phyloP scores from a whole-genome alignment of 306 rosid genomes.

The Luffa aegyptiaca region DNA sequence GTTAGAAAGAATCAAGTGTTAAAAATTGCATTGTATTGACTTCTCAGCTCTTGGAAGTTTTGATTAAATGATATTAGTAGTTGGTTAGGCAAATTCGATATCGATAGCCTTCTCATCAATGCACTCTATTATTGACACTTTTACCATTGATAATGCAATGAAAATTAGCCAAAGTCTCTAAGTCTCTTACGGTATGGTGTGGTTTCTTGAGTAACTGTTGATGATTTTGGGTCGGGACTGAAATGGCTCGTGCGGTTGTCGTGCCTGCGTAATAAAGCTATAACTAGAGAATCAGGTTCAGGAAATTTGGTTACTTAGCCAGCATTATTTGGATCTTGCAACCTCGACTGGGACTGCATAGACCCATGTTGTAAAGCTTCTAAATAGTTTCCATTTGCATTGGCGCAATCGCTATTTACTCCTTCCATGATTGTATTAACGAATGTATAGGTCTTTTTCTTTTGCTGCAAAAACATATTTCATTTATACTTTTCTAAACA shows the following conservation, averaged over 20 bases:
- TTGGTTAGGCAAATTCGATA: not conserved
- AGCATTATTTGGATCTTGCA: no score
- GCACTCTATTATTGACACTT: not conserved
- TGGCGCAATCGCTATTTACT: no score
- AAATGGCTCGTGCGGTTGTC: not conserved
- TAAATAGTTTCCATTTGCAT: not conserved
- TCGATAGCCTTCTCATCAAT: not conserved
- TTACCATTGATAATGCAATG: not conserved
- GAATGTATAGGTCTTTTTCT: no score
- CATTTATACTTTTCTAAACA: not conserved
- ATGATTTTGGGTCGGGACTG: not conserved
- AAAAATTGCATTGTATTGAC: not conserved
- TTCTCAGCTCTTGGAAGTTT: slow-evolving; percentile 7
- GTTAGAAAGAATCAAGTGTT: not conserved
- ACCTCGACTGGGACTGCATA: not conserved
- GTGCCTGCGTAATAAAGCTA: no score
- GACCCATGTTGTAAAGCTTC: no score
- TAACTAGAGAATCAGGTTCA: not conserved
- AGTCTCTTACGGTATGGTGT: not conserved
- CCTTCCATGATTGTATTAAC: no score
- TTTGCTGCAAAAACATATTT: no score
- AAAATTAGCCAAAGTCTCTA: not conserved
- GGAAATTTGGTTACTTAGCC: not conserved
- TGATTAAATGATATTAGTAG: not conserved
- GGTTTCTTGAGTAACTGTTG: not conserved